phyloP scores from a whole-genome alignment of 1,139 yeast genomes.

The Protomyces lactucae-debilis region DNA sequence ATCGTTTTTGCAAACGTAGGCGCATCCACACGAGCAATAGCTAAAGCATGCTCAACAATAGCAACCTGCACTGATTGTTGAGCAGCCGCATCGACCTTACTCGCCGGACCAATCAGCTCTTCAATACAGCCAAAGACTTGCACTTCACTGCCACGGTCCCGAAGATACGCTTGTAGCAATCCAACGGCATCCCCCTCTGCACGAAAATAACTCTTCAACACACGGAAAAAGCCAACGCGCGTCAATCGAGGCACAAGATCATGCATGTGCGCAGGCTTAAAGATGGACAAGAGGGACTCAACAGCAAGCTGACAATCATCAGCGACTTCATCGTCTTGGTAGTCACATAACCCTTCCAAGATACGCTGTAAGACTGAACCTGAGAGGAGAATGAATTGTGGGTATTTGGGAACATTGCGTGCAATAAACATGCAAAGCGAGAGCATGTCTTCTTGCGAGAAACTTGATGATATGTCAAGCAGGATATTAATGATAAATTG shows the following conservation, averaged over 20 bases:
- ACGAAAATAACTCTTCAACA: conserved; percentile 54
- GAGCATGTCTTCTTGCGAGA: conserved; percentile 41
- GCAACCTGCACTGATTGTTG: conserved; percentile 25
- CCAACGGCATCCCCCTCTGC: conserved; percentile 52
- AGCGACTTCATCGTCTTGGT: conserved; percentile 39
- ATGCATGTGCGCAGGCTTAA: conserved; percentile 51
- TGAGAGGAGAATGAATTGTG: conserved; percentile 67
- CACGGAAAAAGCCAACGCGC: conserved; percentile 53
- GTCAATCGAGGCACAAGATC: conserved; percentile 50
- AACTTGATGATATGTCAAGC: conserved; percentile 46
- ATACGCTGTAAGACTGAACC: conserved; percentile 52
- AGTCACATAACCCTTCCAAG: conserved; percentile 51
- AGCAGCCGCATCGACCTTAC: conserved; percentile 24
- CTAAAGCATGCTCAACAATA: conserved; percentile 28
- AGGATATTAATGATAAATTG: conserved; percentile 66
- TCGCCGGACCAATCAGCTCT: conserved; percentile 34
- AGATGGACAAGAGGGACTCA: conserved; percentile 59
- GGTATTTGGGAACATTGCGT: conserved; percentile 70
- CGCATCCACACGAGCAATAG: conserved; percentile 32
- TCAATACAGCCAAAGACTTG: conserved; percentile 36
- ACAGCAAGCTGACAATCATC: conserved; percentile 70
- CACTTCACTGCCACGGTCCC: conserved; percentile 30
- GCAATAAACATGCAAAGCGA: conserved; percentile 65
- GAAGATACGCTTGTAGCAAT: conserved; percentile 46
- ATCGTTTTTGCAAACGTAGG: conserved; percentile 33